Evolutionary conservation across 768 basidiomycete species (phyloP), one percentile per base, ranked within the genome.

Genomic region (Pulveroboletus sp.): DNA sequence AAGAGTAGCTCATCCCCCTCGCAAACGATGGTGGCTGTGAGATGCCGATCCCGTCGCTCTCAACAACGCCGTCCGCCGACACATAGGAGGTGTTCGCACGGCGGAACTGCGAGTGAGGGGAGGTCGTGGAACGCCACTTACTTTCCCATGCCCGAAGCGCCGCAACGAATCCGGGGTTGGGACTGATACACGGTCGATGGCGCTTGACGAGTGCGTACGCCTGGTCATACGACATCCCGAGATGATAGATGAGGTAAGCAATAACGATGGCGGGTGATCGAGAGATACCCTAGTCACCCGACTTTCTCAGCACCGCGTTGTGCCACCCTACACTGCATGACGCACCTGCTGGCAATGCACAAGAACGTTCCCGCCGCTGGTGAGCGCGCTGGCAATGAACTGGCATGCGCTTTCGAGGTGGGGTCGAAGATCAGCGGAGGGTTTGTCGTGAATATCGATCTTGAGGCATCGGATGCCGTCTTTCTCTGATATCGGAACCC

Each of bases 301-400:
- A n/a, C n/a, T n/a, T n/a, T 23, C 2, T 60, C 44, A 63, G 29
- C 27, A n/a, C n/a, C n/a, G n/a, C n/a, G n/a, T n/a, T n/a, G n/a
- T n/a, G n/a, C n/a, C n/a, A n/a, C n/a, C n/a, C n/a, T n/a, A n/a
- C n/a, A n/a, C n/a, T 46, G 20, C 10, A 29, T 29, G 27, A 60
- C 77, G 57, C 50, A 88, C 87, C 84, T 90, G 87, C 53, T 90
- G 87, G 57, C 87, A 90, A 62, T 90, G 87, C 2, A 90, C 87
- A 49, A 90, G 75, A 10, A 90, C 81, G 50, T 80, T 85, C 51
- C 76, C 66, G 3, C 87, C 87, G 17, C 71, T 69, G 4, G 69
- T 60, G n/a, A 90, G 72, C 16, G 80, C 77, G 24, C 69, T 69
- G 53, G 85, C 80, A 49, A 90, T 90, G 63, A 81, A 77, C 38